A percentile compares a stretch with the other conserved stretches of the same genome.
Evolutionary conservation across 768 basidiomycete genomes (phyloP).

Genomic region (Hericium coralloides): DNA sequence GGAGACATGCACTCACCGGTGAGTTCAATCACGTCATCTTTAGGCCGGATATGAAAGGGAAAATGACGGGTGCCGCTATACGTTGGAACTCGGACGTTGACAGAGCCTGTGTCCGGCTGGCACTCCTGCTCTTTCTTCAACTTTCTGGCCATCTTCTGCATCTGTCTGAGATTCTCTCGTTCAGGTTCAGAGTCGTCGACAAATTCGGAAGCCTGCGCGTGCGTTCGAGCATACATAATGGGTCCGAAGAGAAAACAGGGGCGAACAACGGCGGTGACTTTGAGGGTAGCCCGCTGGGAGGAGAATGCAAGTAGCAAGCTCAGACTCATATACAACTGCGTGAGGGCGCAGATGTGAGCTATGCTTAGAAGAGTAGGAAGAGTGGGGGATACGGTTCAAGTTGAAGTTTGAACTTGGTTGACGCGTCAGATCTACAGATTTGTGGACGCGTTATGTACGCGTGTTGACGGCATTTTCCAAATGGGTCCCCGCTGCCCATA

Average conservation of each 20-base stretch:
- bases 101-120: no score
- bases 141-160: constrained; percentile 12
- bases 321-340: no score
- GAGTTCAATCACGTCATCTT: neutral
- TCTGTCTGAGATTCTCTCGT: constrained; percentile 32
- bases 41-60: neutral
- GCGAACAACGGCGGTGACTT: no score
- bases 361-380: no score
- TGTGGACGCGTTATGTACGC: constrained; percentile 14
- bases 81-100: no score
- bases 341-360: no score
- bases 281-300: no score
- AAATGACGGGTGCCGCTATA: neutral
- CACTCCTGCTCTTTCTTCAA: constrained; percentile 17
- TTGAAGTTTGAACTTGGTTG: neutral
- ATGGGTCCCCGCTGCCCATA: neutral
- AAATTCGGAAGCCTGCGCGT: constrained; percentile 12
- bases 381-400: neutral
- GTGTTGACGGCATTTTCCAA: constrained; percentile 2
- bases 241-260: no score
- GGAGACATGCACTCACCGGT: neutral
- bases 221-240: neutral
- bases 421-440: neutral
- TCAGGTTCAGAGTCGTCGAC: constrained; percentile 72
- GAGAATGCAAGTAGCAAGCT: no score